A percentile compares a stretch with the other conserved stretches of the same genome.
Evolutionary conservation across 2,329 filamentous ascomycete genomes (phyloP).

Genomic region (Hypoxylon sp.): DNA sequence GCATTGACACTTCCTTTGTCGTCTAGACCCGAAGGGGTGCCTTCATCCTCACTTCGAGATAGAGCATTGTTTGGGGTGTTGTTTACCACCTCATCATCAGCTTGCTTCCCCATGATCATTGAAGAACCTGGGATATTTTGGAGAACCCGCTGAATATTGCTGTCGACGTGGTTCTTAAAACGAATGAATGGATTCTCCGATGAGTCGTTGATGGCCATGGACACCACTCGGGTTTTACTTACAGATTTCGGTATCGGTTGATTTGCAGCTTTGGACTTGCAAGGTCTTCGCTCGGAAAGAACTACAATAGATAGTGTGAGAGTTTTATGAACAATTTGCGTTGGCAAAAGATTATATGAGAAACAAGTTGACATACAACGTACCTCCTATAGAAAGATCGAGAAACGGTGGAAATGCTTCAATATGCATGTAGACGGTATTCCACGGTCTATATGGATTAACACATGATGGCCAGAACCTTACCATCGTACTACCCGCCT

Average conservation of each 20-base stretch:
- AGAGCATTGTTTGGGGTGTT: background rate
- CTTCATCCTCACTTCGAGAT: conserved; percentile 3
- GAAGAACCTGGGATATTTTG: conserved; percentile 37
- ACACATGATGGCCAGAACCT: too few relatives aligned
- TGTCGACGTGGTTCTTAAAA: conserved; percentile 57
- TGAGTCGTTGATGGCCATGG: conserved; percentile 26
- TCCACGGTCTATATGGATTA: too few relatives aligned
- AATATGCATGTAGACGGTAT: too few relatives aligned
- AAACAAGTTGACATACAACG: too few relatives aligned
- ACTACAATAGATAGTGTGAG: conserved; percentile 3
- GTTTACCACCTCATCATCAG: conserved; percentile 2
- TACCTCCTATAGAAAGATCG: too few relatives aligned
- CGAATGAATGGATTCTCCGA: conserved; percentile 54
- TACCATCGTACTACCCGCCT: too few relatives aligned
- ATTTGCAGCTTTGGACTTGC: background rate
- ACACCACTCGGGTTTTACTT: conserved; percentile 10
- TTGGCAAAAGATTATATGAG: too few relatives aligned
- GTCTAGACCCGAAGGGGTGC: conserved; percentile 2
- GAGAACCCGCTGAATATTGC: conserved; percentile 51
- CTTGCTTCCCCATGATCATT: conserved; percentile 10
- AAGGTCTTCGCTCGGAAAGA: conserved; percentile 2
- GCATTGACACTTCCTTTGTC: conserved; percentile 9
- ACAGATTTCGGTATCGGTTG: background rate
- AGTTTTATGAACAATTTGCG: too few relatives aligned
- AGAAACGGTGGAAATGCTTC: too few relatives aligned